Evolutionary conservation across 805 yeast species (phyloP).

Genomic region (Saccharomycopsis malanga): DNA sequence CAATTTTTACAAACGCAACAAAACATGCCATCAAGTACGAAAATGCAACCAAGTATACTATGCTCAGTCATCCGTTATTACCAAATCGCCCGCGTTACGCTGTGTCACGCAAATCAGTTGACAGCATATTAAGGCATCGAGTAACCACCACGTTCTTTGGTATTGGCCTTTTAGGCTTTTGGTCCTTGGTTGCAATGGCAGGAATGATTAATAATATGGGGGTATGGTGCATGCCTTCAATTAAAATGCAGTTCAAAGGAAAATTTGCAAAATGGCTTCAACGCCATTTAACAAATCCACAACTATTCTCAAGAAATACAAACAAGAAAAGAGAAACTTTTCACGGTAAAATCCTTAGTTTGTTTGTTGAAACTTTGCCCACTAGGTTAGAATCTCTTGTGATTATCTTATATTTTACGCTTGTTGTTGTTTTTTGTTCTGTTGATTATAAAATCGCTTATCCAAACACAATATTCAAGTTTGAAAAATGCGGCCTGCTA

Average conservation of each 20-base stretch:
- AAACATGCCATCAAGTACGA: conserved; percentile 23
- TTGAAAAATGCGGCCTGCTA: conserved; percentile 26
- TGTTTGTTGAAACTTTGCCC: conserved; percentile 27
- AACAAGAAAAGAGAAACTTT: conserved; percentile 2
- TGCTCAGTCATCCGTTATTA: conserved; percentile 27
- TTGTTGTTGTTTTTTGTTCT: conserved; percentile 27
- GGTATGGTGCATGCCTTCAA: conserved; percentile 33
- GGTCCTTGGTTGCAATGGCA: conserved; percentile 28
- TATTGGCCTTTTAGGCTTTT: conserved; percentile 27
- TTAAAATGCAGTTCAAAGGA: conserved; percentile 24
- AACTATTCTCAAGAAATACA: conserved; percentile 24
- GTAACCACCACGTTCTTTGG: conserved; percentile 29
- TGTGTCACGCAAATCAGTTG: conserved; percentile 27
- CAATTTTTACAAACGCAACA: conserved; percentile 28
- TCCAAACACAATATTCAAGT: conserved; percentile 30
- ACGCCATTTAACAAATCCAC: conserved; percentile 30
- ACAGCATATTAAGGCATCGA: conserved; percentile 28
- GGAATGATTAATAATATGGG: conserved; percentile 27
- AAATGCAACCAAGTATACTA: not conserved
- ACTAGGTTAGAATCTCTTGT: conserved; percentile 30
- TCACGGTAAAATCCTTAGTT: conserved; percentile 8
- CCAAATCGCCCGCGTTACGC: conserved; percentile 25
- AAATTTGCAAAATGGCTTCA: conserved; percentile 28
- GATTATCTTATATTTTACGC: conserved; percentile 26
- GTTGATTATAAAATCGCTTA: conserved; percentile 26